Base-by-base conservation (phyloP, 768 basidiomycete genomes). In the Mycena filopes region DNA sequence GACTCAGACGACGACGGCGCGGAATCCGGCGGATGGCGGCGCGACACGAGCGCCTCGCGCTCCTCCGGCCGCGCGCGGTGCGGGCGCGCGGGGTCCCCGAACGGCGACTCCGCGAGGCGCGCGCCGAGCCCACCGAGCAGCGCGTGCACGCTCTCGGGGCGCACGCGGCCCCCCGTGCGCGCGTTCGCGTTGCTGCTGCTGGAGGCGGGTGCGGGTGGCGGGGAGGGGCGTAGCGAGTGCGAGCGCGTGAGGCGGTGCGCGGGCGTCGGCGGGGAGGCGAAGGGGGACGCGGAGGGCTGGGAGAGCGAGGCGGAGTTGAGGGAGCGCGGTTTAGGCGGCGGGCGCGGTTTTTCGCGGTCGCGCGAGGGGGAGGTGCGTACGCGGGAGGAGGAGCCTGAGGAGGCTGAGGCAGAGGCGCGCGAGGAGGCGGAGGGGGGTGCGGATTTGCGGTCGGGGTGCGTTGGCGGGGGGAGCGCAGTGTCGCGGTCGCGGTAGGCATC, bases 391-490 rank as follows among this genome's bases (percentile, higher is more conserved):
- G 36, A 36, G 36, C 36, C 36, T 10, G 36, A 36, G 36, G 36
- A 36, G 10, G 36, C 36, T n/a, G n/a, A n/a, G n/a, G n/a, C 36
- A 10, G 67, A 69, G 3, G 55, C 47, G 28, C 63, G 55, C 6
- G 67, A 65, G 2, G 63, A 62, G 13, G 42, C 43, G 11, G 67
- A 68, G 9, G 67, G 55, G 6, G 68, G 60, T 4, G 68, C 68
- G 29, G 68, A 69, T 57, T 84, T 85, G 21, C 86, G 83, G 66
- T 84, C 84, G 0, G 89, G 89, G 69, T 90, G 89, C 8, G 73
- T 84, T 1, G 88, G 89, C 0, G 87, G 82, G 1, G 77, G 77
- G 16, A 80, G 76, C 8, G 79, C 77, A 18, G 73, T 67, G 29
- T 64, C 55, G 10, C 9, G 4, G 11, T 36, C 36, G 40, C 58